phyloP scores from a whole-genome alignment of 805 yeast genomes.

The Spencermartinsiella europaea region DNA sequence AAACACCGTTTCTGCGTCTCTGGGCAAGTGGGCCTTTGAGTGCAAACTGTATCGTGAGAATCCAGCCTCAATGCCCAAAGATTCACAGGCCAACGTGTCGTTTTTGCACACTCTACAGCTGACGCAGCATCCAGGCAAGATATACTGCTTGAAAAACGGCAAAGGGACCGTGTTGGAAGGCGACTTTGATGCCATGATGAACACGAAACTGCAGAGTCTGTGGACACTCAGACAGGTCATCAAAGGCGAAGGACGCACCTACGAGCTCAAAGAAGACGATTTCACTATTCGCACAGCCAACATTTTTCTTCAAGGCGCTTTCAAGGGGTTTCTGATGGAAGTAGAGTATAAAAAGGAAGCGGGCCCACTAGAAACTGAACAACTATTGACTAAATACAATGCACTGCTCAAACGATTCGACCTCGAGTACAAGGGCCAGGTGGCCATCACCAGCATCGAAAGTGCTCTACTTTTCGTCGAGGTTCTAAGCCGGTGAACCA shows the following conservation, averaged over 20 bases:
- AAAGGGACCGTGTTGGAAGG: conserved; percentile 45
- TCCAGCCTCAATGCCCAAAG: conserved; percentile 36
- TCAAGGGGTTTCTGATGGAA: conserved; percentile 64
- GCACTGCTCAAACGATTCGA: conserved; percentile 11
- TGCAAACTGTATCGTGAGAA: conserved; percentile 65
- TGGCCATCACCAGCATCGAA: conserved; percentile 9
- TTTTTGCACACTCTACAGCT: conserved; percentile 29
- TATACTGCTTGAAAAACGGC: conserved; percentile 29
- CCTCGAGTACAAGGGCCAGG: conserved; percentile 12
- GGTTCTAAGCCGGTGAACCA: conserved; percentile 13
- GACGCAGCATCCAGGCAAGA: conserved; percentile 26
- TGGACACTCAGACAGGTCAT: conserved; percentile 68
- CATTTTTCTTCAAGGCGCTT: conserved; percentile 67
- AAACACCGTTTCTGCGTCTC: conserved; percentile 55
- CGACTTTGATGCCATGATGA: conserved; percentile 50
- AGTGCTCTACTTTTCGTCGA: conserved; percentile 21
- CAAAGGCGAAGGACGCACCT: conserved; percentile 69
- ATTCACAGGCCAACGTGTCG: conserved; percentile 1
- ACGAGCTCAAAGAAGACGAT: conserved; percentile 45
- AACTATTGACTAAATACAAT: conserved; percentile 11
- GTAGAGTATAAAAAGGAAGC: conserved; percentile 37
- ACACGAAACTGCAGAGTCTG: conserved; percentile 55
- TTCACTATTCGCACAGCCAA: conserved; percentile 61
- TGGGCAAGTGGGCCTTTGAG: conserved; percentile 66
- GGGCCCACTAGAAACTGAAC: conserved; percentile 13